A percentile compares a stretch with the other conserved stretches of the same genome.
Evolutionary conservation across 169 alveolate species (phyloP).

Genomic region (Eimeria praecox): DNA sequence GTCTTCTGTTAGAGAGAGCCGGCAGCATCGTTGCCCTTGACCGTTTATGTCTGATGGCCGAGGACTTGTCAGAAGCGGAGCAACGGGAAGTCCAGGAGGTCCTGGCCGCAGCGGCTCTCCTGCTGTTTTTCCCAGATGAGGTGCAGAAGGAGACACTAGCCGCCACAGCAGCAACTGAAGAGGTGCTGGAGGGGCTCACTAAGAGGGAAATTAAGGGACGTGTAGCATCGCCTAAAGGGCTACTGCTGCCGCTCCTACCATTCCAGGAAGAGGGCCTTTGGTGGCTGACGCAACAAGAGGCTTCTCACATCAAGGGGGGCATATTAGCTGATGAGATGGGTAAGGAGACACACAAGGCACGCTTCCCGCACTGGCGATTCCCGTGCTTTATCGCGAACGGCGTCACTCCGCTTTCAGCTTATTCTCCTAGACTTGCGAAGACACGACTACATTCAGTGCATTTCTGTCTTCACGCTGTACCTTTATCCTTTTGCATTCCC

Average conservation of each 20-base stretch:
- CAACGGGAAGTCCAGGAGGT: conserved; percentile 15
- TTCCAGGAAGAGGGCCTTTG: conserved; percentile 90
- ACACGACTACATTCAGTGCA: neutral
- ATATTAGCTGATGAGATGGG: conserved; percentile 93
- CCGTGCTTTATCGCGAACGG: neutral
- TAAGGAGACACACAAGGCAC: conserved; percentile 41
- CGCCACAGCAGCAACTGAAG: conserved; percentile 27
- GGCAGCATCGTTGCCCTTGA: conserved; percentile 50
- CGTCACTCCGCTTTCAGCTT: neutral
- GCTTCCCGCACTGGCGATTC: neutral
- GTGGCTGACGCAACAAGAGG: conserved; percentile 88
- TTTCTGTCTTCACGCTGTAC: neutral
- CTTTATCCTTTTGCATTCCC: neutral
- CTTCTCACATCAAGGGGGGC: conserved; percentile 87
- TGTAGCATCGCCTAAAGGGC: conserved; percentile 68
- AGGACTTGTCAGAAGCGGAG: conserved; percentile 31
- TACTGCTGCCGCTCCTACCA: conserved; percentile 84
- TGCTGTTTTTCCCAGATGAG: conserved; percentile 49
- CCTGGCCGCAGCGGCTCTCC: conserved; percentile 60
- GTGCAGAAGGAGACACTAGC: conserved; percentile 47
- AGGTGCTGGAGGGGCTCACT: conserved; percentile 45
- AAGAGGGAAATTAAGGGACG: conserved; percentile 65
- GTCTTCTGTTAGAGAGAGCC: conserved; percentile 59
- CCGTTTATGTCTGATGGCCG: conserved; percentile 31
- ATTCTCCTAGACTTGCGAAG: neutral